phyloP scores from a whole-genome alignment of 257 asterid genomes.

The Osmanthus fragrans region DNA sequence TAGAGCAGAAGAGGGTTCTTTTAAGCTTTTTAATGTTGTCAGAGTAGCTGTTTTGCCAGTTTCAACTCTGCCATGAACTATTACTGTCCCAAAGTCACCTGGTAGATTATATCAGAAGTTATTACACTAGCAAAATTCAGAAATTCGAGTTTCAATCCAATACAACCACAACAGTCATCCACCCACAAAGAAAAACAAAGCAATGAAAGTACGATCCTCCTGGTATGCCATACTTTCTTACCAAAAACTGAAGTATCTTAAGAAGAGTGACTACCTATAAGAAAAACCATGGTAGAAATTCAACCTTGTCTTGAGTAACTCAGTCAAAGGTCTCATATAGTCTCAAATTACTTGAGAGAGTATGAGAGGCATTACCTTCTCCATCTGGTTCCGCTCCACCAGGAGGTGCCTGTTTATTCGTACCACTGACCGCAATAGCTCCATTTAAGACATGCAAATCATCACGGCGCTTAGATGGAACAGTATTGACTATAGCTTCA shows the following conservation, averaged over 20 bases:
- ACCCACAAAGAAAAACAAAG: not conserved
- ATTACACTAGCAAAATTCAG: slow-evolving; percentile 16
- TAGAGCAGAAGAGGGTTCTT: slow-evolving; percentile 45
- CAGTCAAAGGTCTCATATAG: not conserved
- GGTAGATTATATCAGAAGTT: slow-evolving; percentile 26
- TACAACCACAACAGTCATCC: not conserved
- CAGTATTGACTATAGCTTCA: slow-evolving; percentile 61
- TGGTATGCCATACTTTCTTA: not conserved
- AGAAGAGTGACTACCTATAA: not conserved
- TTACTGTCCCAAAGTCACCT: slow-evolving; percentile 91
- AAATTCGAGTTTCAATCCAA: not conserved
- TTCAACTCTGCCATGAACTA: slow-evolving; percentile 63
- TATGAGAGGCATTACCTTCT: slow-evolving; percentile 56
- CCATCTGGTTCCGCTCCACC: slow-evolving; percentile 37
- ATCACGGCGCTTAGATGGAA: slow-evolving; percentile 70
- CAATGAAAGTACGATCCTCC: not conserved
- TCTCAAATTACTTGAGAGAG: not conserved
- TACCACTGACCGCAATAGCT: slow-evolving; percentile 29
- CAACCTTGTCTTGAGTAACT: not conserved
- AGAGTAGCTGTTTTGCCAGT: slow-evolving; percentile 38
- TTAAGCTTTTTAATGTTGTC: slow-evolving; percentile 35
- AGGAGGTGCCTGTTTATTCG: slow-evolving; percentile 30
- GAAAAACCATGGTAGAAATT: not conserved
- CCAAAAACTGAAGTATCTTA: not conserved
- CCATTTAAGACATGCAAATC: slow-evolving; percentile 39